Evolutionary conservation across 1,284 basidiomycete genomes (phyloP).

Genomic region (Phylloporus sp.): DNA sequence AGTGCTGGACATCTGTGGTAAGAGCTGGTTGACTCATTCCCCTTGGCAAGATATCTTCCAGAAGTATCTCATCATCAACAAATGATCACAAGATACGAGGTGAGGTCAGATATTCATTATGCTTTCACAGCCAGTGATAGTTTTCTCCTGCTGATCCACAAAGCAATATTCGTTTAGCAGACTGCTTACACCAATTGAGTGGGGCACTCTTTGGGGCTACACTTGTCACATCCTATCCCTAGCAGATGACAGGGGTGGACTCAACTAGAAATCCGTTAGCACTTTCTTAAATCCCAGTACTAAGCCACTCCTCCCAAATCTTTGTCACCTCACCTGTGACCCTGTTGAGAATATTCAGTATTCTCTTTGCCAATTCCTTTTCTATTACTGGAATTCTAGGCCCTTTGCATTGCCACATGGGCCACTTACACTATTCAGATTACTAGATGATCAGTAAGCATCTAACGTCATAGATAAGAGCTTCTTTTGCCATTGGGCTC

Average conservation of each 20-base stretch:
- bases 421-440: no score
- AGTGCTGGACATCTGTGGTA: not conserved
- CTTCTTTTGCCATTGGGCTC: no score
- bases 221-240: not conserved
- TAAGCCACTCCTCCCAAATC: not conserved
- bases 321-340: not conserved
- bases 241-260: not conserved
- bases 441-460: no score
- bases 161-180: not conserved
- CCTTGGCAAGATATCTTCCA: not conserved
- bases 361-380: no score
- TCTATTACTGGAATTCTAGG: no score
- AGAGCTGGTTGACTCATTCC: not conserved
- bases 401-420: no score
- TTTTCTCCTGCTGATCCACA: not conserved
- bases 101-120: not conserved
- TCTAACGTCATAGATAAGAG: no score
- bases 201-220: not conserved
- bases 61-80: not conserved
- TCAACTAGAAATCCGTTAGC: not conserved
- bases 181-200: not conserved
- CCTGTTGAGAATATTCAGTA: no score
- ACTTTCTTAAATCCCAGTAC: not conserved
- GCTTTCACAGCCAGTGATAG: not conserved
- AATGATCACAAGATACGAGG: not conserved